A percentile compares a stretch with the other conserved stretches of the same genome.
Evolutionary conservation across 345 rosid species (phyloP).

Genomic region (Aquilaria sinensis): DNA sequence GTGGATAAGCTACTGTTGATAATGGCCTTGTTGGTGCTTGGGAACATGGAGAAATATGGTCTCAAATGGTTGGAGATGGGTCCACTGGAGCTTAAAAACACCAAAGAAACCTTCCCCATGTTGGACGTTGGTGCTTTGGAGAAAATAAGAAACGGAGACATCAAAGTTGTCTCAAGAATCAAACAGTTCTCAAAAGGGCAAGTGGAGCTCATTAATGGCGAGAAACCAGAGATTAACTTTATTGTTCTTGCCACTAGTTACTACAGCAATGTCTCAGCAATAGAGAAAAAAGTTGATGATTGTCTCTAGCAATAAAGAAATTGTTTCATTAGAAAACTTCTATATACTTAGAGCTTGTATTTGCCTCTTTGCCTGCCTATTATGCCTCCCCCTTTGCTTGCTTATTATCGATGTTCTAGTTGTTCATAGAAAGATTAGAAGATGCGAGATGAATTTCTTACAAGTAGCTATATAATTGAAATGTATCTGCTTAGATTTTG

Average conservation of each 20-base stretch:
- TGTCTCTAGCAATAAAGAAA: too few relatives aligned
- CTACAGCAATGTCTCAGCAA: constrained; percentile 51
- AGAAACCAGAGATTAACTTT: constrained; percentile 43
- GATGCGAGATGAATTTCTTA: too few relatives aligned
- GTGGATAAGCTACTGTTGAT: constrained; percentile 60
- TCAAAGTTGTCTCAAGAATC: constrained; percentile 68
- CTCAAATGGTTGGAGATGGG: constrained; percentile 62
- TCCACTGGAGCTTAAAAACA: constrained; percentile 57
- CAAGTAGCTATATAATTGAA: too few relatives aligned
- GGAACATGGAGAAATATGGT: constrained; percentile 51
- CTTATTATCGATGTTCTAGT: too few relatives aligned
- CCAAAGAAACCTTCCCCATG: constrained; percentile 66
- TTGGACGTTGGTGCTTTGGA: constrained; percentile 70
- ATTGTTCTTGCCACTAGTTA: constrained; percentile 78
- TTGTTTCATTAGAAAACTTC: too few relatives aligned
- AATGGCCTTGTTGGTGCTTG: constrained; percentile 48
- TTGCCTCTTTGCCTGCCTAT: too few relatives aligned
- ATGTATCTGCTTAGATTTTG: too few relatives aligned
- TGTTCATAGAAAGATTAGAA: too few relatives aligned
- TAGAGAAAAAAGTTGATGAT: too few relatives aligned
- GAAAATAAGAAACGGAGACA: constrained; percentile 59
- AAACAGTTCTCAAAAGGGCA: constrained; percentile 40
- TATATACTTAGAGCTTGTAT: too few relatives aligned
- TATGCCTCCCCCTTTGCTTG: too few relatives aligned
- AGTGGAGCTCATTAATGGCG: constrained; percentile 63